Evolutionary conservation across 2,329 filamentous ascomycete genomes (phyloP), one percentile per base, ranked within the genome.

Genomic region (Penicillium concentricum): DNA sequence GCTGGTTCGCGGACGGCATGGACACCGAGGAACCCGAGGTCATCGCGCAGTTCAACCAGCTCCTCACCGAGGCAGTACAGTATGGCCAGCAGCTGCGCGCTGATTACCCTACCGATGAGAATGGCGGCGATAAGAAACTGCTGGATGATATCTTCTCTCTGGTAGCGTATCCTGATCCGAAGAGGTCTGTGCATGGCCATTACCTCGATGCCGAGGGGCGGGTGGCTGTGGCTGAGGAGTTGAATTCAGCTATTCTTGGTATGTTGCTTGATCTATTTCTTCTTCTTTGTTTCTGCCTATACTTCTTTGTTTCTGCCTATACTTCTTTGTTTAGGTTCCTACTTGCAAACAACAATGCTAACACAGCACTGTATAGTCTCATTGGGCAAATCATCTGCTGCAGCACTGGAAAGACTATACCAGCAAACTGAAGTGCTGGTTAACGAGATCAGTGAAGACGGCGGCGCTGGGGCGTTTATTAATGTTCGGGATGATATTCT

Each of bases 241-340:
- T 99, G 55, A 97, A 97, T 74, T 90, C 91, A 59, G 92, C 91
- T 45, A 96, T 99, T 66, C 75, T 99, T 58, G 86, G 92, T 96
- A 79, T 78, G 87, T 57, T 56, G 39, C 22, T 18, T 35, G 28
- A 13, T 6, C 10, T 49, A 46, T 35, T 24, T 46, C n/a, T 48
- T 37, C 57, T 26, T 35, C 30, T 15, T 5, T 34, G 30, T 34
- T 34, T 34, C 30, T 15, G 30, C 30, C 12, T n/a, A n/a, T n/a
- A n/a, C n/a, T n/a, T 34, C 30, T 30, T 5, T 30, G 28, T 30
- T 30, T 30, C 28, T 30, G n/a, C n/a, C n/a, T n/a, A n/a, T n/a
- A 30, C 47, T 42, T 57, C 24, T 22, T 32, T 48, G 4, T n/a
- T 56, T 26, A 18, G 22, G 35, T 43, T 43, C 8, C 9, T 16